These are phyloP conservation scores for Talaromyces thailandensis DNA, from an alignment of 495 filamentous ascomycete genomes.

Conservation along the genomic window DNA sequence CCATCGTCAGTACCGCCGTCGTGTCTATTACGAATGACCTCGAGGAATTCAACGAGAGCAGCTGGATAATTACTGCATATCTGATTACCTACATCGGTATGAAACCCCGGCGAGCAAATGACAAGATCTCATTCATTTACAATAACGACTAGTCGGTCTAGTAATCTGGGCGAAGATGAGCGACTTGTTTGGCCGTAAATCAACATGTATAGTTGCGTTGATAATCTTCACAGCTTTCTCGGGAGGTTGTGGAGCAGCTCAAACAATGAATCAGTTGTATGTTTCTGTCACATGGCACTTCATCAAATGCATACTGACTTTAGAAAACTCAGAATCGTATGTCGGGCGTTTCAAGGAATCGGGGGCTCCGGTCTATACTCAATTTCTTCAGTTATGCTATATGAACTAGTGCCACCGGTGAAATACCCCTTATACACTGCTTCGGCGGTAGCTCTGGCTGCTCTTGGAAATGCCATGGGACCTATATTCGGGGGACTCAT, in stretches of 20 bases:
- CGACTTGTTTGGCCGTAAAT: constrained; percentile 45
- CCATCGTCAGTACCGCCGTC: constrained; percentile 52
- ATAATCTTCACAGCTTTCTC: constrained; percentile 46
- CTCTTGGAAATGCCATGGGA: constrained; percentile 23
- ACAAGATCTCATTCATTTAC: not conserved
- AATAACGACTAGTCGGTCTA: constrained; percentile 34
- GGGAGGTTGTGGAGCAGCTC: constrained; percentile 40
- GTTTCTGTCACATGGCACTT: constrained; percentile 9
- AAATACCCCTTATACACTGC: constrained; percentile 9
- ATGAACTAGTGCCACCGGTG: constrained; percentile 35
- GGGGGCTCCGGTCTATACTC: constrained; percentile 42
- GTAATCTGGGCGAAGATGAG: constrained; percentile 47
- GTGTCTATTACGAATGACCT: constrained; percentile 45
- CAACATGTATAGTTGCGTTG: constrained; percentile 36
- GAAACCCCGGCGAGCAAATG: constrained; percentile 10
- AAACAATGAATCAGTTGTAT: constrained; percentile 42
- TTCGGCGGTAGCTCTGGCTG: constrained; percentile 8
- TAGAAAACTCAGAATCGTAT: constrained; percentile 29
- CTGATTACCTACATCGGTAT: constrained; percentile 44
- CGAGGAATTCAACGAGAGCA: constrained; percentile 31
- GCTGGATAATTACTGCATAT: constrained; percentile 47
- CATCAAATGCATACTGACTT: not conserved
- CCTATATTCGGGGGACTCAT: constrained; percentile 36
- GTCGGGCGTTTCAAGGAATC: constrained; percentile 45
- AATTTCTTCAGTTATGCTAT: constrained; percentile 43